Conservation (phyloP, 176 grass and related monocot genomes). For the Thalia dealbata region DNA sequence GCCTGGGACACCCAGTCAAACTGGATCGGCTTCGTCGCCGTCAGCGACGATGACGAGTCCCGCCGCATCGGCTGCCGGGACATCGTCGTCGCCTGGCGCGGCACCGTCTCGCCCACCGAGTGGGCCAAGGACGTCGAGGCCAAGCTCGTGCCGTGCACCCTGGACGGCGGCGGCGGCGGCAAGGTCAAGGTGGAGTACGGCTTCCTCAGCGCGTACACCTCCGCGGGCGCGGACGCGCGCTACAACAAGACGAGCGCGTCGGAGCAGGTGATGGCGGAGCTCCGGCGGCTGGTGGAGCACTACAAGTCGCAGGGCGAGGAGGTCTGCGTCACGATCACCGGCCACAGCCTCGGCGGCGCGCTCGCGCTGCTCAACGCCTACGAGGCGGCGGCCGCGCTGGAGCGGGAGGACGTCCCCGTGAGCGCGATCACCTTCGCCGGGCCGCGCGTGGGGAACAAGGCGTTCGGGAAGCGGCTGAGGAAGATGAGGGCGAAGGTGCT, state of each 20-base stretch:
- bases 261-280: constrained; percentile 31
- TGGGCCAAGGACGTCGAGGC: constrained; percentile 13
- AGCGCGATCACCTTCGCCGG: constrained; percentile 47
- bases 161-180: not conserved
- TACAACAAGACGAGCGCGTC: constrained; percentile 37
- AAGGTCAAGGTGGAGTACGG: constrained; percentile 33
- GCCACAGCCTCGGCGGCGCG: constrained; percentile 64
- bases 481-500: constrained; percentile 28
- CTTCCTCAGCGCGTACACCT: constrained; percentile 33
- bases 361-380: constrained; percentile 42
- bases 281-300: constrained; percentile 18
- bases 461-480: constrained; percentile 24
- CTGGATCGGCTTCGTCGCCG: constrained; percentile 38
- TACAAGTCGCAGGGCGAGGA: constrained; percentile 15
- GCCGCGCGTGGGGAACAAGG: constrained; percentile 45
- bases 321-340: constrained; percentile 32
- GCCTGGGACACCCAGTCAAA: constrained; percentile 22
- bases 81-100: constrained; percentile 36
- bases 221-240: constrained; percentile 1
- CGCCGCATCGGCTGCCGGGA: constrained; percentile 23
- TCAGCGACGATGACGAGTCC: constrained; percentile 13
- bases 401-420: constrained; percentile 9
- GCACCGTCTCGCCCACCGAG: constrained; percentile 14
- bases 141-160: not conserved
- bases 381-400: constrained; percentile 28